These are phyloP conservation scores for Zopfochytrium polystomum DNA, from an alignment of 371 early-diverging fungal species.

Conservation along the genomic window DNA sequence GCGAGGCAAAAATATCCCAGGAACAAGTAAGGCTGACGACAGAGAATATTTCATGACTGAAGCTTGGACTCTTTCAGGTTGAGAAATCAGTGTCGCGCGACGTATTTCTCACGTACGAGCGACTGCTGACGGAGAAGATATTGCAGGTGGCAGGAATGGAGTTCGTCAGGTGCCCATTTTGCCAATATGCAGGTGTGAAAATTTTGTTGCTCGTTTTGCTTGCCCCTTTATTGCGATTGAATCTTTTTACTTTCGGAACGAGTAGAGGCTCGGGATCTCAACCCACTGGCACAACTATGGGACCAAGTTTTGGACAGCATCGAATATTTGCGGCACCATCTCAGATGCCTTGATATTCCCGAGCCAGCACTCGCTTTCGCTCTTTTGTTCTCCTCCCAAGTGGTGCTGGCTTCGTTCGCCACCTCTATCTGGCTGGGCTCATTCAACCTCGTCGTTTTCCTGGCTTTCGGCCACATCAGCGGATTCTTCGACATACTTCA, in stretches of 20 bases:
- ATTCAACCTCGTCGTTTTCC: neutral
- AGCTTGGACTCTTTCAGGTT: slow-evolving; percentile 1
- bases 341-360: neutral
- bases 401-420: slow-evolving; percentile 7
- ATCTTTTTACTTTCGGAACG: neutral
- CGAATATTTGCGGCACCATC: neutral
- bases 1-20: no score
- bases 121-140: slow-evolving; percentile 43
- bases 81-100: slow-evolving; percentile 29
- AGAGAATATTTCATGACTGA: slow-evolving; percentile 21
- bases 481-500: slow-evolving; percentile 12
- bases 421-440: neutral
- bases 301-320: neutral
- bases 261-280: neutral
- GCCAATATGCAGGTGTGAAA: slow-evolving; percentile 38
- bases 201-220: neutral
- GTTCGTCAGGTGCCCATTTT: slow-evolving; percentile 52
- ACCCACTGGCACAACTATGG: neutral
- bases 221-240: no score
- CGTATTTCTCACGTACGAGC: slow-evolving; percentile 34
- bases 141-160: slow-evolving; percentile 10
- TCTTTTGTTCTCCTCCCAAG: slow-evolving; percentile 5
- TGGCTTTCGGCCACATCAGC: neutral
- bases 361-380: slow-evolving; percentile 9
- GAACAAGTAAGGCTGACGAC: slow-evolving; percentile 41